These are phyloP conservation scores for Kernera saxatilis DNA, from an alignment of 345 rosid species.

Conservation along the genomic window DNA sequence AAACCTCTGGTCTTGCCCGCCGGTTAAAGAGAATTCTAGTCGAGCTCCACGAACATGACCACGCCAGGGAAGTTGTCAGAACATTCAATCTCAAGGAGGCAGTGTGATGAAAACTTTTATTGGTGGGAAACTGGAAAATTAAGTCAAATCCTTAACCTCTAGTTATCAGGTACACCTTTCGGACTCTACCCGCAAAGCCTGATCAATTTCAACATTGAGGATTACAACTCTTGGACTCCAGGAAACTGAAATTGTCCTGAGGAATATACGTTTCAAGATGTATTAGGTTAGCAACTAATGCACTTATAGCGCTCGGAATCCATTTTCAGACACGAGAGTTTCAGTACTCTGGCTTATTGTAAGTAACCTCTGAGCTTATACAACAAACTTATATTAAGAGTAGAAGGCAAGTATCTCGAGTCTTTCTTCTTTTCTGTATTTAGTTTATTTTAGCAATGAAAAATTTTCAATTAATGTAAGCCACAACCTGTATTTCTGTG, in stretches of 20 bases:
- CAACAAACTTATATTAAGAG: background rate
- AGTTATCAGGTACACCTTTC: background rate
- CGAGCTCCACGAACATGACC: slow-evolving; percentile 81
- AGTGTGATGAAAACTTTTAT: slow-evolving; percentile 33
- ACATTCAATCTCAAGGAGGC: slow-evolving; percentile 79
- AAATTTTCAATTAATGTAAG: background rate
- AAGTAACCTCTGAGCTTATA: slow-evolving; percentile 10
- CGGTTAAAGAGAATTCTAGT: slow-evolving; percentile 82
- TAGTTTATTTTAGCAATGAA: background rate
- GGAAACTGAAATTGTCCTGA: background rate
- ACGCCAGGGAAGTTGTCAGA: slow-evolving; percentile 62
- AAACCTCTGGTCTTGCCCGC: slow-evolving; percentile 68
- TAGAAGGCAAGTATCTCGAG: background rate
- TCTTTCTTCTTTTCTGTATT: background rate
- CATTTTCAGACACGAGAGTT: slow-evolving; percentile 4
- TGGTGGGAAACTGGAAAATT: background rate
- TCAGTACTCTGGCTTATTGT: background rate
- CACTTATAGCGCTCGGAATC: background rate
- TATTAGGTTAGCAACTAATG: background rate
- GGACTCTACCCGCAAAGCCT: background rate
- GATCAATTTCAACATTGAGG: background rate
- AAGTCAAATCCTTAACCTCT: background rate
- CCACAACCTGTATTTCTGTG: background rate
- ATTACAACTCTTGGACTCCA: background rate
- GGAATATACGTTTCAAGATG: background rate